Evolutionary conservation across 768 basidiomycete species (phyloP).

Genomic region (Kwoniella heveanensis): DNA sequence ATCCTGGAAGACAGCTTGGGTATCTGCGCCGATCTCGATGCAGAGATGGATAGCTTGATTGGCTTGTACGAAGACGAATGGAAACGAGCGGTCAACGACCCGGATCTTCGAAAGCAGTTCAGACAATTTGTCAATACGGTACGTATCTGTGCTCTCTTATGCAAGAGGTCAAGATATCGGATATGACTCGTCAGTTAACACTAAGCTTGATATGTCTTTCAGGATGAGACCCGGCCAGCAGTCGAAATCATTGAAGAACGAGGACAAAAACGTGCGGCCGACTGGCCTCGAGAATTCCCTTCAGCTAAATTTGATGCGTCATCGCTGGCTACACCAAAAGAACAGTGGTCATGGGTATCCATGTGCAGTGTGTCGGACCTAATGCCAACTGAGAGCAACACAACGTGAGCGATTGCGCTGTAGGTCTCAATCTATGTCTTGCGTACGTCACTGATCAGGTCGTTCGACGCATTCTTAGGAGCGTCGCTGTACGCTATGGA

Average conservation of each 20-base stretch:
- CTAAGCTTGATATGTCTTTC: slow-evolving; percentile 4
- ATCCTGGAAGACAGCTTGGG: slow-evolving; percentile 72
- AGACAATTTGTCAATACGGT: slow-evolving; percentile 70
- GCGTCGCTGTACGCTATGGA: slow-evolving; percentile 43
- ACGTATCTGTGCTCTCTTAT: slow-evolving; percentile 21
- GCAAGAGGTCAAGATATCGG: no score
- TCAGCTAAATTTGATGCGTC: slow-evolving; percentile 50
- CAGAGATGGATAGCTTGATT: slow-evolving; percentile 67
- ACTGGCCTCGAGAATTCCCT: slow-evolving; percentile 67
- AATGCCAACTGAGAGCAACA: slow-evolving; percentile 59
- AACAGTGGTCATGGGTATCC: slow-evolving; percentile 64
- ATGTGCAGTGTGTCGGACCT: slow-evolving; percentile 63
- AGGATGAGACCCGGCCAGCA: slow-evolving; percentile 59
- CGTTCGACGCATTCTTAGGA: slow-evolving; percentile 28
- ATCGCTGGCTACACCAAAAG: slow-evolving; percentile 59
- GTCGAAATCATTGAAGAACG: slow-evolving; percentile 66
- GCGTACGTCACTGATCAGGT: no score
- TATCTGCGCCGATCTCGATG: slow-evolving; percentile 70
- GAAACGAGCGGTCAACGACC: slow-evolving; percentile 65
- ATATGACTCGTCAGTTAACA: neutral
- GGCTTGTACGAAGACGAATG: slow-evolving; percentile 72
- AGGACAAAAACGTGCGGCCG: slow-evolving; percentile 66
- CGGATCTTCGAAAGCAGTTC: slow-evolving; percentile 61
- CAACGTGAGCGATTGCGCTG: slow-evolving; percentile 53
- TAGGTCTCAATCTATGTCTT: no score